These are phyloP conservation scores for Septoria linicola DNA, from an alignment of 2,329 filamentous ascomycete genomes.

Conservation along the genomic window DNA sequence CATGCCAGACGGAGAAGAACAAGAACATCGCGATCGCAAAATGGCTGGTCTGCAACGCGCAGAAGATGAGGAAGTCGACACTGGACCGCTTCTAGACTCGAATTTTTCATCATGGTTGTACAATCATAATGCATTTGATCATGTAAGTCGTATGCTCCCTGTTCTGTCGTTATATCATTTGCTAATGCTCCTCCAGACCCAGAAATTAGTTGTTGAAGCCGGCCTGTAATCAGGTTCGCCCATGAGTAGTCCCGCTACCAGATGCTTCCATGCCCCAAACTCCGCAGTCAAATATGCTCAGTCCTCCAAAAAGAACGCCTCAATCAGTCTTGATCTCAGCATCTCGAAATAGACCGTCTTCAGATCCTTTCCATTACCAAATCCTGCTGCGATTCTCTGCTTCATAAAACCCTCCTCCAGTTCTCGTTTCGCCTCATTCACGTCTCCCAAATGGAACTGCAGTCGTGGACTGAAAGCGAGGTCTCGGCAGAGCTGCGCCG, in stretches of 20 bases:
- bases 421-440: background rate
- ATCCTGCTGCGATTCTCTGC: slow-evolving; percentile 1
- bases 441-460: slow-evolving; percentile 1
- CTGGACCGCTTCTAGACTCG: slow-evolving; percentile 1
- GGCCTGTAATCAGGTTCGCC: background rate
- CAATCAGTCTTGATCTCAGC: slow-evolving; percentile 6
- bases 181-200: background rate
- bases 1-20: slow-evolving; percentile 12
- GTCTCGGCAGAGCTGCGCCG: slow-evolving; percentile 4
- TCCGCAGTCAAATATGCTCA: background rate
- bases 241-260: too few relatives aligned
- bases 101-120: slow-evolving; percentile 2
- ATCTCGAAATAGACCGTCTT: slow-evolving; percentile 8
- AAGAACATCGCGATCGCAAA: slow-evolving; percentile 11
- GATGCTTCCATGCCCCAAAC: too few relatives aligned
- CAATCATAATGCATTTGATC: slow-evolving; percentile 4
- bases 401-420: background rate
- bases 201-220: background rate
- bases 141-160: slow-evolving; percentile 2
- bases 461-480: slow-evolving; percentile 4
- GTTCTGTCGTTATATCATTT: too few relatives aligned
- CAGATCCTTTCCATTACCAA: slow-evolving; percentile 4
- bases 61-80: slow-evolving; percentile 10
- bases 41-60: background rate
- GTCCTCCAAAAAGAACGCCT: background rate